These are phyloP conservation scores for Cyberlindnera nakhonratchasimensis DNA, from an alignment of 805 yeast genomes.

Conservation along the genomic window DNA sequence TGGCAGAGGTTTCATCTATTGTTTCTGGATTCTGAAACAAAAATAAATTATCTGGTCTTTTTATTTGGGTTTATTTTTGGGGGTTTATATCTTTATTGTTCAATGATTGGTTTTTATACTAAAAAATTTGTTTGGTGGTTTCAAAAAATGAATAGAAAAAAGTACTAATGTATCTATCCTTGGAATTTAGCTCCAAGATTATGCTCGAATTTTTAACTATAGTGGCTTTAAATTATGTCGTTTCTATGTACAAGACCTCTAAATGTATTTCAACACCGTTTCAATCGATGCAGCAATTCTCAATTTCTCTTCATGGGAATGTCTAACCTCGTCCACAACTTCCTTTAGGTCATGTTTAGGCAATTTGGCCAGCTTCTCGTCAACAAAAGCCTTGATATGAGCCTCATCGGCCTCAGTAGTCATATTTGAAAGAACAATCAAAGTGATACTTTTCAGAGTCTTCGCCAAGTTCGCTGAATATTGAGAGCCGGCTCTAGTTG, in stretches of 20 bases:
- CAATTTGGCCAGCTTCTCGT: conserved; percentile 30
- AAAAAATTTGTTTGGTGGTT: no score
- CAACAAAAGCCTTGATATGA: conserved; percentile 31
- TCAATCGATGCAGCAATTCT: conserved; percentile 17
- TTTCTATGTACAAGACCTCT: neutral
- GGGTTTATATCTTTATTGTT: no score
- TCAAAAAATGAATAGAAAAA: no score
- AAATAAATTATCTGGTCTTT: no score
- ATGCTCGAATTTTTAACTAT: no score
- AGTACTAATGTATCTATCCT: no score
- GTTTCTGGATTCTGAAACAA: conserved; percentile 7
- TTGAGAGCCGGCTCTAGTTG: conserved; percentile 43
- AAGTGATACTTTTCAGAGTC: conserved; percentile 39
- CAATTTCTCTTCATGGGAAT: conserved; percentile 15
- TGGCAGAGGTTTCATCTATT: conserved; percentile 22
- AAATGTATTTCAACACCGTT: conserved; percentile 4
- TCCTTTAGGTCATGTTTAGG: conserved; percentile 39
- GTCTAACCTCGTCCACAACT: conserved; percentile 11
- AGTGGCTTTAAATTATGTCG: no score
- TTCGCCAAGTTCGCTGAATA: conserved; percentile 44
- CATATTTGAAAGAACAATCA: conserved; percentile 35
- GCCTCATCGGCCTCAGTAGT: conserved; percentile 28
- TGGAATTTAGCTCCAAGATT: no score
- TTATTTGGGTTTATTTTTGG: no score
- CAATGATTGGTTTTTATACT: no score